phyloP scores from a whole-genome alignment of 1,284 basidiomycete genomes.

The Schizophyllum amplum region DNA sequence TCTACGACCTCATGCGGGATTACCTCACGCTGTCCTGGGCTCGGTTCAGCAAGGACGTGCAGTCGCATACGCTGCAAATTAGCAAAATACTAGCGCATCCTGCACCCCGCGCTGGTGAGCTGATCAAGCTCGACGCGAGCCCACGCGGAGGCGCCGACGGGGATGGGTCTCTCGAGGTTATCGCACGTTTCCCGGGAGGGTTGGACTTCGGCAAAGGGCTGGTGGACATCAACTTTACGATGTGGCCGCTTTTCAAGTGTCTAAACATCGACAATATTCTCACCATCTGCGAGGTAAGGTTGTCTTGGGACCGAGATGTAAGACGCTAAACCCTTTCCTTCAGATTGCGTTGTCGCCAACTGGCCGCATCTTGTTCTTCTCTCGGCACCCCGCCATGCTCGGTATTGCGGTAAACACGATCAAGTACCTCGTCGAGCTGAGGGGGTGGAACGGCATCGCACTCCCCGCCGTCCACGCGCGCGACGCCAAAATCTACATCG shows the following conservation, averaged over 20 bases:
- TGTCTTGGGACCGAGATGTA: constrained; percentile 1
- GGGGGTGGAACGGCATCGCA: constrained; percentile 90
- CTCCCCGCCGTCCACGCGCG: constrained; percentile 83
- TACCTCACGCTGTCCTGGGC: constrained; percentile 91
- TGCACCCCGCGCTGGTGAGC: constrained; percentile 79
- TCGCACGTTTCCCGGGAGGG: constrained; percentile 79
- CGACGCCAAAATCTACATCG: constrained; percentile 85
- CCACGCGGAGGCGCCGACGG: constrained; percentile 39
- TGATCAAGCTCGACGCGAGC: constrained; percentile 73
- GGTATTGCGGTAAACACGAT: constrained; percentile 85
- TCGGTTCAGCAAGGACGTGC: constrained; percentile 86
- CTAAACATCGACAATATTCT: constrained; percentile 92
- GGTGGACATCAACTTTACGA: constrained; percentile 86
- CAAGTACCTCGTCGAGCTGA: constrained; percentile 87
- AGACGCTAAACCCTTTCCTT: constrained; percentile 1
- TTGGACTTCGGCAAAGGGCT: constrained; percentile 78
- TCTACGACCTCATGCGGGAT: constrained; percentile 90
- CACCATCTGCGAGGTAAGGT: constrained; percentile 80
- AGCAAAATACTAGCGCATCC: constrained; percentile 78
- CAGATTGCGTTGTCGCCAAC: constrained; percentile 90
- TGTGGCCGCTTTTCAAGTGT: constrained; percentile 96
- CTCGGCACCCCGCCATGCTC: constrained; percentile 86
- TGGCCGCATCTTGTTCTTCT: constrained; percentile 86
- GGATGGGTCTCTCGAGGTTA: constrained; percentile 72
- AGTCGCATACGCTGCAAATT: constrained; percentile 76